phyloP scores from a whole-genome alignment of 768 basidiomycete genomes.

The Clitopilus passeckerianus region DNA sequence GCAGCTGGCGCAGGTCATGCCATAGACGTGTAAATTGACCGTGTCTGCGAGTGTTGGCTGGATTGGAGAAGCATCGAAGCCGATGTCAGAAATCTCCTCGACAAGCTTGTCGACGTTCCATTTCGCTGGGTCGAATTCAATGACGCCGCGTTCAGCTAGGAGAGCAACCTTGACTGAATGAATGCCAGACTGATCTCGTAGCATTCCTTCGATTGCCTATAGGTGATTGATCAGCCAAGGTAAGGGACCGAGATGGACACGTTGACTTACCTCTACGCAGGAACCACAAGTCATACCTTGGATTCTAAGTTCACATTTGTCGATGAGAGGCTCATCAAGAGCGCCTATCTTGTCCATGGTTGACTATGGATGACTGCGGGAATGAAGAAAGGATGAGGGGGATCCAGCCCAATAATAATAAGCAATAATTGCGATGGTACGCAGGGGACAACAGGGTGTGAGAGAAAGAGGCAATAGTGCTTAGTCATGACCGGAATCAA shows the following conservation, averaged over 20 bases:
- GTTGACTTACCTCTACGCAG: conserved; percentile 71
- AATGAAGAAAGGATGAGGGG: conserved; percentile 5
- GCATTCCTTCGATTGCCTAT: conserved; percentile 81
- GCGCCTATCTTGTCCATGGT: conserved; percentile 13
- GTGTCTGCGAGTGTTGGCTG: conserved; percentile 60
- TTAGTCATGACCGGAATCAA: background rate
- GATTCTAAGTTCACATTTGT: conserved; percentile 74
- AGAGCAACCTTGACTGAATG: conserved; percentile 89
- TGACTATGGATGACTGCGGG: conserved; percentile 1
- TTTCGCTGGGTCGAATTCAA: conserved; percentile 81
- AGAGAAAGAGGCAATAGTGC: background rate
- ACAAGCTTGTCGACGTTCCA: conserved; percentile 84
- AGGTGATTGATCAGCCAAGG: background rate
- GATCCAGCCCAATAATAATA: conserved; percentile 15
- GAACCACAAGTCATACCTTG: conserved; percentile 91
- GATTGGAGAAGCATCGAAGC: conserved; percentile 83
- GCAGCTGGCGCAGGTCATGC: conserved; percentile 89
- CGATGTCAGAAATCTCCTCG: conserved; percentile 91
- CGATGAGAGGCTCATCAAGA: conserved; percentile 22
- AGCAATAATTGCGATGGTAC: conserved; percentile 1
- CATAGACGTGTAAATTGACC: conserved; percentile 76
- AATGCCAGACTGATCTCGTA: conserved; percentile 85
- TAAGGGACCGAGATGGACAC: background rate
- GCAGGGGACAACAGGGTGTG: background rate
- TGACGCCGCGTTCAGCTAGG: conserved; percentile 87